Evolutionary conservation across 2,329 filamentous ascomycete genomes (phyloP), one percentile per base, ranked within the genome.

Genomic region (Microthyrium microscopicum): DNA sequence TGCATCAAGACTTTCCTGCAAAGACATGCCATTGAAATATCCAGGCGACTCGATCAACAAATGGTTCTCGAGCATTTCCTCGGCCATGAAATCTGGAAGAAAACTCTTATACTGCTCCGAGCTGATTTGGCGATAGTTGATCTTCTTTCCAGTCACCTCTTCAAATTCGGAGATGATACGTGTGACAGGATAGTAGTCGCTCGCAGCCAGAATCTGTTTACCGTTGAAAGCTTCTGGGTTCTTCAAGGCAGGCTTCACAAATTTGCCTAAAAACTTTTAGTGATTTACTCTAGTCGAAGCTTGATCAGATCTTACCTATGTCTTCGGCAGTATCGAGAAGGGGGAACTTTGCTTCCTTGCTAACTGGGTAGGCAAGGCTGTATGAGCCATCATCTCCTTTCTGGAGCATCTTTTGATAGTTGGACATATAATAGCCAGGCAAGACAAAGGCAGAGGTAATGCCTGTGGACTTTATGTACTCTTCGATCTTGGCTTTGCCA

Each of bases 391-490:
- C 50, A 15, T 37, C 33, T 2, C 13, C n/a, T 27, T 1, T 30
- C 39, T 2, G 32, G 36, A 1, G 43, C 44, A 2, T 35, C 7
- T 8, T n/a, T 5, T 36, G 35, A 12, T 63, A 48, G 44, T 70
- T 71, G 42, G 60, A 47, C 65, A 70, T 70, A 43, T 70, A 75
- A 32, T 55, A 55, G 0, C 56, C 68, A 0, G 66, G 61, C n/a
- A 61, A 49, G 44, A 68, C 61, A 45, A 71, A 72, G 0, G 67
- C 61, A 8, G 55, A 57, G 1, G 60, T 58, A 3, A 74, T 48
- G 0, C 57, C 58, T 3, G 64, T 50, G 0, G 43, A 36, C 13
- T 64, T 60, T 29, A 70, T 62, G 44, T 73, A 69, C n/a, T 55
- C 42, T 41, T 70, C 68, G 0, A 68, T 58, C 9, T 61, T 51